Conservation (phyloP, 495 filamentous ascomycete species). For the Aspergillus diversus region DNA sequence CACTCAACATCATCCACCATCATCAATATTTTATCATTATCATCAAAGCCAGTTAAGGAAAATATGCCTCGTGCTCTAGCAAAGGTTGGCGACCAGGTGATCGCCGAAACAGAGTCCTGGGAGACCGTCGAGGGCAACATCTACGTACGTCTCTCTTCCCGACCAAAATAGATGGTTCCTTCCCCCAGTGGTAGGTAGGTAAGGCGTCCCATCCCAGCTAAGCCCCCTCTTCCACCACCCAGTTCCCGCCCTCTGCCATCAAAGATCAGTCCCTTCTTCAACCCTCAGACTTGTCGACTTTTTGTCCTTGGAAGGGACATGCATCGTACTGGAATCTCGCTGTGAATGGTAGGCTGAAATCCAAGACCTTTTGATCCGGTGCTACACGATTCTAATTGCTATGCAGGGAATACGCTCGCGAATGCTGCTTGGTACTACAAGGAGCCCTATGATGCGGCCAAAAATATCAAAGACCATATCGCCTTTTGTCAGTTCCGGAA, state of each 20-base stretch:
- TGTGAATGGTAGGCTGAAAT: slow-evolving; percentile 50
- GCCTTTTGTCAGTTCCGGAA: slow-evolving; percentile 62
- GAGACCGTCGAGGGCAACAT: slow-evolving; percentile 74
- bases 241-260: slow-evolving; percentile 41
- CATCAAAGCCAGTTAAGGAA: background rate
- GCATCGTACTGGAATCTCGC: slow-evolving; percentile 69
- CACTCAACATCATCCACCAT: background rate
- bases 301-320: slow-evolving; percentile 72
- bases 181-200: background rate
- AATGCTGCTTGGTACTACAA: slow-evolving; percentile 75
- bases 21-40: background rate
- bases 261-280: slow-evolving; percentile 52
- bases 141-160: slow-evolving; percentile 53
- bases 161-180: background rate
- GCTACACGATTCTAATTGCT: background rate
- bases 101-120: slow-evolving; percentile 65
- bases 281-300: slow-evolving; percentile 52
- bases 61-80: slow-evolving; percentile 59
- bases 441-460: slow-evolving; percentile 57
- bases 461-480: slow-evolving; percentile 63
- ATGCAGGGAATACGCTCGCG: slow-evolving; percentile 50
- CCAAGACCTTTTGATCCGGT: background rate
- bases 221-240: slow-evolving; percentile 10
- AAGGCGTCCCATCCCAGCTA: background rate
- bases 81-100: slow-evolving; percentile 56